Evolutionary conservation across 257 asterid species (phyloP), one percentile per base, ranked within the genome.

Genomic region (Voacanga thouarsii): DNA sequence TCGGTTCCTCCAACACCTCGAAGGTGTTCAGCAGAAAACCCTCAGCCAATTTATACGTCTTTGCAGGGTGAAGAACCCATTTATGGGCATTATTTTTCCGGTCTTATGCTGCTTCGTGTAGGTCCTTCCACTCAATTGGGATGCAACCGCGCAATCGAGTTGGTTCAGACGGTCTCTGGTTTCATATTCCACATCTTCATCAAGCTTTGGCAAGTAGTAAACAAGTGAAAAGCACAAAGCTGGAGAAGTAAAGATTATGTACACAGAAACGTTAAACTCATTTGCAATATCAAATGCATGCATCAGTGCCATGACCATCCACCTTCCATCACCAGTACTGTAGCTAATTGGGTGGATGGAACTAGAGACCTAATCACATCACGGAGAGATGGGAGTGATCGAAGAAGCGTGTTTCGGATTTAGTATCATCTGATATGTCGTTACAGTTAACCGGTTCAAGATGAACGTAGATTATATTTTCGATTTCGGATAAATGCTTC

Each of bases 21-120:
- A 84, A 84, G 33, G 77, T 80, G 53, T 84, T 84, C 23, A 84
- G 74, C 28, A 84, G 55, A 24, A 84, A 64, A 45, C 83, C 87
- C 9, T 69, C 71, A 3, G 85, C 85, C 76, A 80, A 43, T 68
- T 39, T 73, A 41, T 33, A 77, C 77, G 77, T 82, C 53, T 63
- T 75, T 0, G 79, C 63, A 39, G 75, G 79, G 41, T 80, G 72
- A 18, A 84, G 76, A 30, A 19, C 7, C 83, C 80, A 81, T 78
- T 71, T 74, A 63, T 84, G 78, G 0, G 79, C 77, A 26, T 55
- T 73, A 19, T 72, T 41, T 49, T 84, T 37, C 19, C 85, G 77
- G 68, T 84, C 80, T 23, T 84, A 79, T 37, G 75, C 67, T 1
- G 81, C 78, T 44, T 82, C 85, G 0, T 72, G 41, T 14, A 84